These are phyloP conservation scores for Umbilicaria muhlenbergii DNA, from an alignment of 495 filamentous ascomycete species.

Conservation along the genomic window DNA sequence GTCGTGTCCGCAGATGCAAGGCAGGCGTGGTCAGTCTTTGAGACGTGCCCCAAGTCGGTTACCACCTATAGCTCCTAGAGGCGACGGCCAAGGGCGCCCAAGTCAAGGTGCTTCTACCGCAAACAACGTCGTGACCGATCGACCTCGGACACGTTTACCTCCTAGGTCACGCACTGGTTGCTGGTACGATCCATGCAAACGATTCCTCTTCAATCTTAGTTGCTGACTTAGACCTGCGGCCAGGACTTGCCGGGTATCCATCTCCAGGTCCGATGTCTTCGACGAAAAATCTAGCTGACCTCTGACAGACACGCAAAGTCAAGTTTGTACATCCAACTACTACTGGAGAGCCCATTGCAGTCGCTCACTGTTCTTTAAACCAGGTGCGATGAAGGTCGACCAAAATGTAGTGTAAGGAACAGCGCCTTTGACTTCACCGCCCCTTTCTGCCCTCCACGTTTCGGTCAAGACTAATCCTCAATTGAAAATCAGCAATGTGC, in stretches of 20 bases:
- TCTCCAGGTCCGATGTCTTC: neutral
- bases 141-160: slow-evolving; percentile 33
- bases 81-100: slow-evolving; percentile 10
- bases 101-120: neutral
- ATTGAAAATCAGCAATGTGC: slow-evolving; percentile 32
- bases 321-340: slow-evolving; percentile 9
- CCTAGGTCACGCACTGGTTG: slow-evolving; percentile 37
- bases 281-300: slow-evolving; percentile 6
- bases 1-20: neutral
- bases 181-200: slow-evolving; percentile 23
- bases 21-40: neutral
- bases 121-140: slow-evolving; percentile 15
- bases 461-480: neutral
- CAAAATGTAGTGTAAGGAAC: slow-evolving; percentile 32
- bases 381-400: slow-evolving; percentile 38
- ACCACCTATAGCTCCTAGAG: slow-evolving; percentile 34
- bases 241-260: slow-evolving; percentile 36
- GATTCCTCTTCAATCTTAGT: slow-evolving; percentile 4
- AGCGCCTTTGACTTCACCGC: slow-evolving; percentile 4
- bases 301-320: slow-evolving; percentile 34
- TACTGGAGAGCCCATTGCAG: neutral
- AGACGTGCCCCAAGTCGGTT: slow-evolving; percentile 12
- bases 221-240: slow-evolving; percentile 6
- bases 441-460: neutral
- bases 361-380: slow-evolving; percentile 8